Conservation (phyloP, 2,329 filamentous ascomycete genomes). For the Talaromyces albobiverticillius region DNA sequence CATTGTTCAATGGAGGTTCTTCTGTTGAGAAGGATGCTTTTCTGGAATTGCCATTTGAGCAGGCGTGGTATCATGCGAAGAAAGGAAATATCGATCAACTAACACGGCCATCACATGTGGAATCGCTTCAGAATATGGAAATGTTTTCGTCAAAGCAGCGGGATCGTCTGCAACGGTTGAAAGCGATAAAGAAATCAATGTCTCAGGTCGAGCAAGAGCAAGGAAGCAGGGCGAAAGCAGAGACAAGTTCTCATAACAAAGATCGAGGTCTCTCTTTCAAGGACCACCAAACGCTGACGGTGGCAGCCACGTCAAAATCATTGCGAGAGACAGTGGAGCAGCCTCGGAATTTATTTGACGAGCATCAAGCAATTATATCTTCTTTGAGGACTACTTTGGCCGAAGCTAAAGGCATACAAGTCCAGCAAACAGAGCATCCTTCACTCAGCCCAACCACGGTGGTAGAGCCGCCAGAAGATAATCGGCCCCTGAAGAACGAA, state of each 20-base stretch:
- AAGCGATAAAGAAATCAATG: constrained; percentile 56
- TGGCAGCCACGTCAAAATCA: constrained; percentile 36
- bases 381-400: constrained; percentile 33
- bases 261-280: constrained; percentile 28
- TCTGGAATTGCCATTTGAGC: constrained; percentile 65
- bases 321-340: constrained; percentile 29
- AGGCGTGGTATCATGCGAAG: constrained; percentile 68
- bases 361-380: constrained; percentile 31
- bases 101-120: constrained; percentile 20
- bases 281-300: constrained; percentile 36
- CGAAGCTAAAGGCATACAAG: constrained; percentile 26
- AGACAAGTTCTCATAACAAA: constrained; percentile 11
- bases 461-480: not conserved
- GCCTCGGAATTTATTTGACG: constrained; percentile 19
- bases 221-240: not conserved
- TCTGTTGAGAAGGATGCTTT: constrained; percentile 58
- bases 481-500: constrained; percentile 1
- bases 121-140: constrained; percentile 66
- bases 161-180: constrained; percentile 69
- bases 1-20: constrained; percentile 65
- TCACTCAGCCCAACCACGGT: not conserved
- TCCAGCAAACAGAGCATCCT: not conserved
- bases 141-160: constrained; percentile 64
- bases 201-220: constrained; percentile 17
- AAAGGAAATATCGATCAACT: constrained; percentile 51